Conservation (phyloP, 208 protist species). For the Acanthamoeba royreba region DNA sequence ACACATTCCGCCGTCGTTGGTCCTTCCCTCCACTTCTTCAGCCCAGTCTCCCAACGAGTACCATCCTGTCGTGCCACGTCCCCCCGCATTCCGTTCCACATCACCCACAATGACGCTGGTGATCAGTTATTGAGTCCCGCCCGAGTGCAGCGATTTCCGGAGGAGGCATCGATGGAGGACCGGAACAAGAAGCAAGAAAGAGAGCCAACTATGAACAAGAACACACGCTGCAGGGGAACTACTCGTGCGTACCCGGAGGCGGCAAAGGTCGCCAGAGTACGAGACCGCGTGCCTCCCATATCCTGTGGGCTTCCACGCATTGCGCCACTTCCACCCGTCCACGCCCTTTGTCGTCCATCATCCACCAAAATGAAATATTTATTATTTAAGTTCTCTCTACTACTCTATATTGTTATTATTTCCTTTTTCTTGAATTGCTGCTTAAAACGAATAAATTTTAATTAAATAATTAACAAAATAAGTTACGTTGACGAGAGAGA, state of each 20-base stretch:
- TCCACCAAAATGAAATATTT: neutral
- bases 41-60: neutral
- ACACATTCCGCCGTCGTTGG: neutral
- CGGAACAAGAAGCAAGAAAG: neutral
- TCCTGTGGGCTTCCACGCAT: neutral
- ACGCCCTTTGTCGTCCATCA: neutral
- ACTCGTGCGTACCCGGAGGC: neutral
- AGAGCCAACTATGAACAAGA: neutral
- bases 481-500: neutral
- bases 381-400: too few species aligned
- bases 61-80: neutral
- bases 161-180: too few species aligned
- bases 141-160: too few species aligned
- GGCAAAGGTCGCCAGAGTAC: neutral
- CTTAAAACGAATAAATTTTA: too few species aligned
- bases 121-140: too few species aligned
- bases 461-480: neutral
- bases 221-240: neutral
- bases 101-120: too few species aligned
- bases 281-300: neutral
- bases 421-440: too few species aligned
- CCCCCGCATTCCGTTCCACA: too few species aligned
- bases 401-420: too few species aligned
- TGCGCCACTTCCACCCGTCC: neutral
- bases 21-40: neutral